Evolutionary conservation across 768 basidiomycete species (phyloP), one percentile per base, ranked within the genome.

Genomic region (Podaxis pistillaris): DNA sequence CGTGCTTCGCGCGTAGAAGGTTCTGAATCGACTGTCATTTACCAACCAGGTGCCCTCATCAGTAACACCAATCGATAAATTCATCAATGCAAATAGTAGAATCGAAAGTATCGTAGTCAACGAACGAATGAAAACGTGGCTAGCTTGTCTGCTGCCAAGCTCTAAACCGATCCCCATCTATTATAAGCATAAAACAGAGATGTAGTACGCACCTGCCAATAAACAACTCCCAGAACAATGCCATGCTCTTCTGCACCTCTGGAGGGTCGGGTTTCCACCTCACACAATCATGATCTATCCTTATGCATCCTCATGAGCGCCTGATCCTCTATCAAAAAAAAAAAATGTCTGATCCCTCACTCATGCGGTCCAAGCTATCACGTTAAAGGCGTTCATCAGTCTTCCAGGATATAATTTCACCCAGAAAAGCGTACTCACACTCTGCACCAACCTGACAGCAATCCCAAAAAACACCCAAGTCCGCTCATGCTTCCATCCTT

Each of bases 191-290:
- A 37, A 17, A 41, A 37, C 30, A 40, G 28, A 52, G 41, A 13
- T 22, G 7, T 15, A 41, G 24, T 67, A 44, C 79, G 17, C 63
- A 87, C 88, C 81, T 88, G 86, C 86, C 88, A 90, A 89, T 86
- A 67, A 88, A 89, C 36, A 90, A 64, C 64, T 90, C 89, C 89
- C 89, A 90, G 67, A 90, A 90, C 24, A 90, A 71, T 1, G 85
- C 81, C 30, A 89, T 81, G 3, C 89, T 82, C 70, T 89, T 89
- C 74, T 90, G 87, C 4, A 89, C 86, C 68, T 88, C 88, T 1
- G 80, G 77, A 4, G 80, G 79, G 4, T 82, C 65, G 24, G 90
- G 71, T 40, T 84, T 82, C 87, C 88, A 90, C 37, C 89, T 79
- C 6, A 87, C 87, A 68, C 86, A 87, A 69, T 90, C 88, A 7